A percentile compares a stretch with the other conserved stretches of the same genome.
Evolutionary conservation across 352 stramenopile species (phyloP).

Genomic region (Globisporangium orthogonon): DNA sequence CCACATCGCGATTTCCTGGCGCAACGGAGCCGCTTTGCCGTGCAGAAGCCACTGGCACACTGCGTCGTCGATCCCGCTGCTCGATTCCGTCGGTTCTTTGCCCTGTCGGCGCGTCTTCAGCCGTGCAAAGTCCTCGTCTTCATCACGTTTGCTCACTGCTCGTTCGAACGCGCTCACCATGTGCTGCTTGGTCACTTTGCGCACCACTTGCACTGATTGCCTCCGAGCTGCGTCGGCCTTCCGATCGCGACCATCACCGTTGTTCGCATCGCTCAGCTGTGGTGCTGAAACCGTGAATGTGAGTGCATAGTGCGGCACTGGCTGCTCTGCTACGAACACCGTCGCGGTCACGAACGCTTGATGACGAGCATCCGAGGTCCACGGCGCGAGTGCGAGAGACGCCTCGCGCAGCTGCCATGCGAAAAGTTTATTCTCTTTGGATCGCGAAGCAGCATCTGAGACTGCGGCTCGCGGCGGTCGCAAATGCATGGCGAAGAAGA

Average conservation of each 20-base stretch:
- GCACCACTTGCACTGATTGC: background rate
- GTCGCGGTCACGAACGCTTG: slow-evolving; percentile 17
- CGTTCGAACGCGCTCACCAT: slow-evolving; percentile 35
- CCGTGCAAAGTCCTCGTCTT: slow-evolving; percentile 6
- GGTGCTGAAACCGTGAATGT: slow-evolving; percentile 20
- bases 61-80: slow-evolving; percentile 10
- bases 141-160: slow-evolving; percentile 10
- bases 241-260: background rate
- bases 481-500: background rate
- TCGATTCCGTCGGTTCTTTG: background rate
- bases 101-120: background rate
- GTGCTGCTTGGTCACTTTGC: slow-evolving; percentile 42
- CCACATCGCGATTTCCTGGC: slow-evolving; percentile 46
- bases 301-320: slow-evolving; percentile 34
- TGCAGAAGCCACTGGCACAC: slow-evolving; percentile 30
- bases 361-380: slow-evolving; percentile 4
- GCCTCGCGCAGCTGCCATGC: slow-evolving; percentile 17
- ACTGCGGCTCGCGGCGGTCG: background rate
- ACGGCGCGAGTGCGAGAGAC: slow-evolving; percentile 19
- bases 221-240: background rate
- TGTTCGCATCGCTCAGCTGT: background rate
- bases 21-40: slow-evolving; percentile 22
- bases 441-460: background rate
- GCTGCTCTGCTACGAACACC: slow-evolving; percentile 30
- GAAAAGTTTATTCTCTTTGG: slow-evolving; percentile 1